Evolutionary conservation across 345 rosid species (phyloP).

Genomic region (Trapa incisa): DNA sequence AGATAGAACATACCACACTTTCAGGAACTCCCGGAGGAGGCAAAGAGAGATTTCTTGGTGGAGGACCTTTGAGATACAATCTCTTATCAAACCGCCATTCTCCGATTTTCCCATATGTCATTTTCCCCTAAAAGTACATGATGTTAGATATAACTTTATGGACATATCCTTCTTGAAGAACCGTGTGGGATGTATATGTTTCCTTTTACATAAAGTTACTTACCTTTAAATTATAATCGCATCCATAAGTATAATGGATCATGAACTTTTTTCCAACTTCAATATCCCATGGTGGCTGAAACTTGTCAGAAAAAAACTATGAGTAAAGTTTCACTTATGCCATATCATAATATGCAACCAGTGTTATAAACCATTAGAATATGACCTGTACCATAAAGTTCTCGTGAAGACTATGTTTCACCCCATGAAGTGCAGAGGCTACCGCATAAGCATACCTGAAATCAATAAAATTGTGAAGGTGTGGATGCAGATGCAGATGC

Average conservation of each 20-base stretch:
- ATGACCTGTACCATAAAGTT: conserved; percentile 75
- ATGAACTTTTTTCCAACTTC: conserved; percentile 53
- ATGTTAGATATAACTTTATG: neutral
- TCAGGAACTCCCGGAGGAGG: conserved; percentile 81
- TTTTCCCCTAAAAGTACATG: conserved; percentile 29
- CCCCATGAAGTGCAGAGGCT: conserved; percentile 63
- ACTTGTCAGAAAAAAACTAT: conserved; percentile 5
- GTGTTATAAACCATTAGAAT: neutral
- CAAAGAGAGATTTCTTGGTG: conserved; percentile 53
- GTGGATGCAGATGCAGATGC: no score
- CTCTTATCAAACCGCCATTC: conserved; percentile 82
- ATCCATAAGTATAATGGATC: conserved; percentile 67
- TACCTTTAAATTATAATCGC: conserved; percentile 59
- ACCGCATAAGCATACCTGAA: conserved; percentile 76
- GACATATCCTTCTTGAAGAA: neutral
- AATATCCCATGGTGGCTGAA: conserved; percentile 75
- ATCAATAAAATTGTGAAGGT: neutral
- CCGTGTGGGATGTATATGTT: neutral
- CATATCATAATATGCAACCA: conserved; percentile 6
- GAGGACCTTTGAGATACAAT: conserved; percentile 51
- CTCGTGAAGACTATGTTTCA: conserved; percentile 43
- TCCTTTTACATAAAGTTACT: neutral
- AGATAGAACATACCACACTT: conserved; percentile 43
- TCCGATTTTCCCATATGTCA: conserved; percentile 63
- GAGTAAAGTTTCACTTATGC: neutral